A percentile compares a stretch with the other conserved stretches of the same genome.
Evolutionary conservation across 2,329 filamentous ascomycete species (phyloP).

Genomic region (Ambrosiella cleistominuta): DNA sequence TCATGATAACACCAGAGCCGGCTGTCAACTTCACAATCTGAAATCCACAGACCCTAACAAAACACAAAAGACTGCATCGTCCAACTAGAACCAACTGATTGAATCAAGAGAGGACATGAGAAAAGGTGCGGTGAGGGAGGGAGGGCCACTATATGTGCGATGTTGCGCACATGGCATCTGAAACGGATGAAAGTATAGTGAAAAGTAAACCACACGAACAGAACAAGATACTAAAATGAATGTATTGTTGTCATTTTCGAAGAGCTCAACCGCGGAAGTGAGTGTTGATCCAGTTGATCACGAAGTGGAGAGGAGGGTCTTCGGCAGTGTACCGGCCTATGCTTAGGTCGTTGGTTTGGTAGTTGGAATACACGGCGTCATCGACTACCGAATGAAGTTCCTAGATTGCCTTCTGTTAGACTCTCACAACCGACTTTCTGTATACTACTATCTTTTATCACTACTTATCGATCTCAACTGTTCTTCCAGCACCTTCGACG

Average conservation of each 20-base stretch:
- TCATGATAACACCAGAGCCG: not conserved
- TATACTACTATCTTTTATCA: not conserved
- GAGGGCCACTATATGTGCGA: too few relatives aligned
- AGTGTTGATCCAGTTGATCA: conserved; percentile 41
- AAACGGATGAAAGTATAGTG: too few relatives aligned
- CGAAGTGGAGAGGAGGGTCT: conserved; percentile 38
- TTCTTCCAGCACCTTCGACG: conserved; percentile 36
- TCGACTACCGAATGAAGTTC: conserved; percentile 42
- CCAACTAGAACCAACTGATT: too few relatives aligned
- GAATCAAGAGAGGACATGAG: too few relatives aligned
- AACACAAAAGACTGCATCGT: too few relatives aligned
- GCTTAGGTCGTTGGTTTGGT: conserved; percentile 33
- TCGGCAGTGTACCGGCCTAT: conserved; percentile 46
- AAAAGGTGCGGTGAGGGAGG: too few relatives aligned
- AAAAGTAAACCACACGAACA: too few relatives aligned
- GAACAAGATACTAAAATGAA: too few relatives aligned
- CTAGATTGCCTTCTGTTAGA: conserved; percentile 19
- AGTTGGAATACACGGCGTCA: conserved; percentile 37
- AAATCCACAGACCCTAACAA: not conserved
- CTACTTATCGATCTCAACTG: conserved; percentile 40
- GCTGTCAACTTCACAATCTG: not conserved
- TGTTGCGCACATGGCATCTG: too few relatives aligned
- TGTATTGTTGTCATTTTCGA: too few relatives aligned
- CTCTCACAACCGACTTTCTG: not conserved
- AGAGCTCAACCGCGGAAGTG: conserved; percentile 16